Evolutionary conservation across 371 early-diverging fungal genomes (phyloP).

Genomic region (Phascolomyces articulosus): DNA sequence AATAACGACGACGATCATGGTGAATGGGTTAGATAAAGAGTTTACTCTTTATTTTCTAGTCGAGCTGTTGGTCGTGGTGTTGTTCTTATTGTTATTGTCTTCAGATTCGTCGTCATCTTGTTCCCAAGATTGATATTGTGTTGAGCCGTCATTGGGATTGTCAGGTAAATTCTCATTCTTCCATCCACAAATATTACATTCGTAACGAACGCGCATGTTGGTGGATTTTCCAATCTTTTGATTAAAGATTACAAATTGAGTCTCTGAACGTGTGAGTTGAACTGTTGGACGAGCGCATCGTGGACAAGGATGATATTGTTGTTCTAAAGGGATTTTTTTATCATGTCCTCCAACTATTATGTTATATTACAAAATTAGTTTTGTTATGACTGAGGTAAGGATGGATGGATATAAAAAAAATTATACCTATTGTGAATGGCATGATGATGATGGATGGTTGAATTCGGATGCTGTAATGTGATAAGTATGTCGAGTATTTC

Average conservation of each 20-base stretch:
- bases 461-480: too few species aligned
- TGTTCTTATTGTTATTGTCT: neutral
- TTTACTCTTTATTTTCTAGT: neutral
- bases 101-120: neutral
- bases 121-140: neutral
- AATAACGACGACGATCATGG: too few species aligned
- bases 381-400: too few species aligned
- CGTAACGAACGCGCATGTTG: constrained; percentile 39
- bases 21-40: too few species aligned
- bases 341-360: constrained; percentile 37
- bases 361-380: neutral
- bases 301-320: constrained; percentile 45
- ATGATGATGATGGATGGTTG: constrained; percentile 4
- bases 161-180: constrained; percentile 35
- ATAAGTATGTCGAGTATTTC: too few species aligned
- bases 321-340: constrained; percentile 41
- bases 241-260: constrained; percentile 36
- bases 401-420: too few species aligned
- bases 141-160: constrained; percentile 2
- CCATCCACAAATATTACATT: constrained; percentile 34
- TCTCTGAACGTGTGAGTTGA: constrained; percentile 43
- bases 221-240: constrained; percentile 32
- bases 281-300: constrained; percentile 38
- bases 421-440: constrained; percentile 14
- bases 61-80: neutral